phyloP scores from a whole-genome alignment of 2,329 filamentous ascomycete species.

The Elsinoe fawcettii region DNA sequence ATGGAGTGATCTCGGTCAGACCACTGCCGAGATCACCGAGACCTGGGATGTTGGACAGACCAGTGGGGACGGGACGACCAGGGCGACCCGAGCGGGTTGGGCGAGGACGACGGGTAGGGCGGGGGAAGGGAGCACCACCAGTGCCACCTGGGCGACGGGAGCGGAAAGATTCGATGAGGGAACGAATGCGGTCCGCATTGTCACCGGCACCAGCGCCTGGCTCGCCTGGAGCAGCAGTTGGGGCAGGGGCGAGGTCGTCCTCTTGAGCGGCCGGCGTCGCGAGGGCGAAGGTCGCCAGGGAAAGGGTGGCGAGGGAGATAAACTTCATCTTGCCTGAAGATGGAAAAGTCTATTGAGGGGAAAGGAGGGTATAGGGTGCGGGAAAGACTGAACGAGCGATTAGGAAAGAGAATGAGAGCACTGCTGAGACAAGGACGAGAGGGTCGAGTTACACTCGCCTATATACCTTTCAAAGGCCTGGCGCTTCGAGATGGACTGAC shows the following conservation, averaged over 20 bases:
- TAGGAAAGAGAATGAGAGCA: conserved; percentile 8
- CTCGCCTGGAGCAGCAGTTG: not conserved
- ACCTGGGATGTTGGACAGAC: not conserved
- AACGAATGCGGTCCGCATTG: not conserved
- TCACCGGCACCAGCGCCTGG: not conserved
- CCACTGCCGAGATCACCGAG: conserved; percentile 1
- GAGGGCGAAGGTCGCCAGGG: conserved; percentile 1
- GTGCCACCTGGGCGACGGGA: not conserved
- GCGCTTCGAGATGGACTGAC: not conserved
- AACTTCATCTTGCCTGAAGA: conserved; percentile 15
- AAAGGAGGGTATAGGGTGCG: not conserved
- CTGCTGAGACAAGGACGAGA: conserved; percentile 5
- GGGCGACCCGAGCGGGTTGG: not conserved
- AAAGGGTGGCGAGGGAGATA: conserved; percentile 8
- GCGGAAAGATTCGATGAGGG: conserved; percentile 10
- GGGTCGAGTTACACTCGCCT: not conserved
- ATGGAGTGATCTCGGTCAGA: not conserved
- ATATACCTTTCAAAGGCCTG: not conserved
- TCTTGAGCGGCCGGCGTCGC: conserved; percentile 10
- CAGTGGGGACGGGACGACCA: not conserved
- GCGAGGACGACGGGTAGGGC: conserved; percentile 1
- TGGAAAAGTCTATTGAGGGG: not conserved
- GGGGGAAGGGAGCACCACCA: not conserved
- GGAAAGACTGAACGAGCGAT: conserved; percentile 3
- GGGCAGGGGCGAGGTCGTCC: conserved; percentile 1